Conservation (phyloP, 2,329 filamentous ascomycete species). For the Colletotrichum chlorophyti region DNA sequence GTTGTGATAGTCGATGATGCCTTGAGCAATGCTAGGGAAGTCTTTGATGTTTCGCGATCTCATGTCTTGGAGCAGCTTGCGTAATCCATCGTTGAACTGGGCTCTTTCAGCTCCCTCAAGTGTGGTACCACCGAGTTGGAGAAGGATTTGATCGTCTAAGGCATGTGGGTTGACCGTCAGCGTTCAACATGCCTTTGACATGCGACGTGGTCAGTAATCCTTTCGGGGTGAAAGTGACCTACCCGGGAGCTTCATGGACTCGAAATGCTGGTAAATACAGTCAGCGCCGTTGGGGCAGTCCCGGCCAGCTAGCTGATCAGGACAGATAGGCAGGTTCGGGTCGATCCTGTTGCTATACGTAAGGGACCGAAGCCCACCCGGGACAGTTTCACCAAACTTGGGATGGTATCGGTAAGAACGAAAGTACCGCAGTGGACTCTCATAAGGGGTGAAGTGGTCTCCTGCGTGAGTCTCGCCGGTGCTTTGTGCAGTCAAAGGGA, state of each 20-base stretch:
- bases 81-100: slow-evolving; percentile 68
- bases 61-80: slow-evolving; percentile 65
- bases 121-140: slow-evolving; percentile 72
- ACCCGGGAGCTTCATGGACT: slow-evolving; percentile 76
- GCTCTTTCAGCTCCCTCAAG: slow-evolving; percentile 67
- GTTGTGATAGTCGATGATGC: slow-evolving; percentile 71
- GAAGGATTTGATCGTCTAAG: slow-evolving; percentile 75
- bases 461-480: slow-evolving; percentile 14
- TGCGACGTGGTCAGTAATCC: slow-evolving; percentile 35
- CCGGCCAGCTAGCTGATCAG: slow-evolving; percentile 73
- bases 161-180: slow-evolving; percentile 51
- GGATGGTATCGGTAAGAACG: slow-evolving; percentile 92
- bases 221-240: slow-evolving; percentile 52
- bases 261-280: slow-evolving; percentile 84
- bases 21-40: slow-evolving; percentile 70
- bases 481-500: slow-evolving; percentile 22
- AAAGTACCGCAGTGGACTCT: slow-evolving; percentile 83
- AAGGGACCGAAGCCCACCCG: slow-evolving; percentile 83
- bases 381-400: slow-evolving; percentile 70
- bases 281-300: slow-evolving; percentile 73
- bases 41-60: slow-evolving; percentile 67
- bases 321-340: slow-evolving; percentile 75
- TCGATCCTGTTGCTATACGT: slow-evolving; percentile 95
- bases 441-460: slow-evolving; percentile 64
- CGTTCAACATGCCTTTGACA: slow-evolving; percentile 44